These are phyloP conservation scores for Candida odintsovae DNA, from an alignment of 805 yeast species.

Conservation along the genomic window DNA sequence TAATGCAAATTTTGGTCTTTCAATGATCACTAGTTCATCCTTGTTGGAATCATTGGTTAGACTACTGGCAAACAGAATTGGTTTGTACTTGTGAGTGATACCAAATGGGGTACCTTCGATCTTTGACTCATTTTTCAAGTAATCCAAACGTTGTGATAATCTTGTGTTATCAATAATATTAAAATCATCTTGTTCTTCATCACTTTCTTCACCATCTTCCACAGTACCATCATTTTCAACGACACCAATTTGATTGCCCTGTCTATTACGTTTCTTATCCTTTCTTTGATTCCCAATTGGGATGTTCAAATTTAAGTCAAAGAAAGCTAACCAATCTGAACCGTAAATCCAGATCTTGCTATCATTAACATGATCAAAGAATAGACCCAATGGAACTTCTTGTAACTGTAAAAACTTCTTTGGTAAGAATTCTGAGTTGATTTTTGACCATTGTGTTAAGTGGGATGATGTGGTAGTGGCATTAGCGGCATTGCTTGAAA, in stretches of 20 bases:
- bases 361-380: slow-evolving; percentile 36
- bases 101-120: slow-evolving; percentile 50
- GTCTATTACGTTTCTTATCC: slow-evolving; percentile 34
- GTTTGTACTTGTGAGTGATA: slow-evolving; percentile 70
- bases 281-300: slow-evolving; percentile 34
- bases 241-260: slow-evolving; percentile 36
- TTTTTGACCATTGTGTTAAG: slow-evolving; percentile 73
- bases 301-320: slow-evolving; percentile 57
- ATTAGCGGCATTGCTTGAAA: slow-evolving; percentile 1
- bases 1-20: slow-evolving; percentile 60
- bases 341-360: slow-evolving; percentile 82
- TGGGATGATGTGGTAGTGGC: slow-evolving; percentile 11
- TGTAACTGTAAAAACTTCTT: slow-evolving; percentile 46
- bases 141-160: slow-evolving; percentile 4
- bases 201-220: slow-evolving; percentile 21
- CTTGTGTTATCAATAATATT: slow-evolving; percentile 9
- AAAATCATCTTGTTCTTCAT: slow-evolving; percentile 25
- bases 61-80: slow-evolving; percentile 56
- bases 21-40: slow-evolving; percentile 62
- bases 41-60: slow-evolving; percentile 35
- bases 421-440: slow-evolving; percentile 73
- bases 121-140: slow-evolving; percentile 21
- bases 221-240: slow-evolving; percentile 29
- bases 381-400: slow-evolving; percentile 72
- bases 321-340: slow-evolving; percentile 68